Conservation (phyloP, 805 yeast genomes). For the Candida fluviatilis region DNA sequence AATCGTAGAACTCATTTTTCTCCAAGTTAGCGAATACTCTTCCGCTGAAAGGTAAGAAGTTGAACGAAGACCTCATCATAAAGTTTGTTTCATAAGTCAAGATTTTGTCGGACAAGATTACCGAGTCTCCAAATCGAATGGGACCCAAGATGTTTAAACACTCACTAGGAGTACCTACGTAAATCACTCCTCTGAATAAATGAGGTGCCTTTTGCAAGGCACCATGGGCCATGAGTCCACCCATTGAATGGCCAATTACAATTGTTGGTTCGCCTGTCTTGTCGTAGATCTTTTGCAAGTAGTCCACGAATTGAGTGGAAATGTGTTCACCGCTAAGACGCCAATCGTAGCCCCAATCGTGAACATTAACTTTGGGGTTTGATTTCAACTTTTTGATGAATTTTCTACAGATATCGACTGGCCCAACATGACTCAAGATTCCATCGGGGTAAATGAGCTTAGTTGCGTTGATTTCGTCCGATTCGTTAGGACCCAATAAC, state of each 20-base stretch:
- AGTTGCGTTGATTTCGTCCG: conserved; percentile 60
- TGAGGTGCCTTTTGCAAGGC: conserved; percentile 66
- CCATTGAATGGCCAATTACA: conserved; percentile 91
- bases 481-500: conserved; percentile 64
- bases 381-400: conserved; percentile 49
- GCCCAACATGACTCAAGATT: conserved; percentile 78
- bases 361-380: conserved; percentile 58
- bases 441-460: conserved; percentile 66
- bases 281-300: conserved; percentile 42
- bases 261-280: conserved; percentile 55
- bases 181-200: conserved; percentile 68
- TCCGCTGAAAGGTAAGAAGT: conserved; percentile 74
- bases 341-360: conserved; percentile 94
- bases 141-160: conserved; percentile 89
- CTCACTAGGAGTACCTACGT: conserved; percentile 80
- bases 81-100: conserved; percentile 80
- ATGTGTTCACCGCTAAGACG: conserved; percentile 62
- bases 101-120: conserved; percentile 67
- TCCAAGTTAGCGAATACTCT: conserved; percentile 62
- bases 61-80: conserved; percentile 81
- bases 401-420: conserved; percentile 70
- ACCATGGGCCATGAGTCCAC: conserved; percentile 82
- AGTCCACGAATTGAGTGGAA: conserved; percentile 48
- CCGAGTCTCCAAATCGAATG: conserved; percentile 73
- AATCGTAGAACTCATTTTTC: conserved; percentile 53